A percentile compares a stretch with the other conserved stretches of the same genome.
Evolutionary conservation across 1,284 basidiomycete genomes (phyloP).

Genomic region (Trichosporon sp.): DNA sequence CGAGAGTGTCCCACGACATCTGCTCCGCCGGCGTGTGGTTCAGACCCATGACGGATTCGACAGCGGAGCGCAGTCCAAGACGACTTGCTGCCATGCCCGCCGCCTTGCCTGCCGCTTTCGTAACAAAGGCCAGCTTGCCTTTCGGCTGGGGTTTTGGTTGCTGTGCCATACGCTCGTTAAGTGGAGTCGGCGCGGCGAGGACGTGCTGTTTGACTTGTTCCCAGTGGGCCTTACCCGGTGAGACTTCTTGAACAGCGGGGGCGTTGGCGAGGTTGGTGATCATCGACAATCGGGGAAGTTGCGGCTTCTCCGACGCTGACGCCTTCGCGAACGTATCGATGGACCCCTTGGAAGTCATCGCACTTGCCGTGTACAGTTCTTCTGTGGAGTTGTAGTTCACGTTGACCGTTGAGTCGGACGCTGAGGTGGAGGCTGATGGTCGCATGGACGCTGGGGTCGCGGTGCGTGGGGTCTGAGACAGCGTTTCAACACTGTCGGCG

Average conservation of each 20-base stretch:
- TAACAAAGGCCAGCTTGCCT: constrained; percentile 39
- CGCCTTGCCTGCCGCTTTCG: constrained; percentile 31
- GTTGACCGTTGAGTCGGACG: background rate
- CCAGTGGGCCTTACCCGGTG: constrained; percentile 51
- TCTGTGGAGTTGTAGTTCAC: background rate
- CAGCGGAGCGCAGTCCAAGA: constrained; percentile 48
- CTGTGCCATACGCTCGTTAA: constrained; percentile 33
- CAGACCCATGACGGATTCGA: constrained; percentile 47
- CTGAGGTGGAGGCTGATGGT: background rate
- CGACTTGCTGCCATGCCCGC: constrained; percentile 30
- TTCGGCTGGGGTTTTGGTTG: constrained; percentile 26
- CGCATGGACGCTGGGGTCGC: constrained; percentile 3
- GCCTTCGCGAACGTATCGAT: constrained; percentile 20
- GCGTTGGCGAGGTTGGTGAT: background rate
- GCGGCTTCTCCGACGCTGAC: constrained; percentile 8
- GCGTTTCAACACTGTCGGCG: background rate
- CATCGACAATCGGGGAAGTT: background rate
- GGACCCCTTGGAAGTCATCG: background rate
- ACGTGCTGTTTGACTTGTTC: constrained; percentile 51
- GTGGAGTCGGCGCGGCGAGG: constrained; percentile 39
- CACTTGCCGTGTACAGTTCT: background rate
- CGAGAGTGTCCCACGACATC: constrained; percentile 29
- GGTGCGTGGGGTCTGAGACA: background rate
- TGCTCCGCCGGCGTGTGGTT: constrained; percentile 37
- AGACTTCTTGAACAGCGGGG: constrained; percentile 19